Evolutionary conservation across 2,329 filamentous ascomycete species (phyloP).

Genomic region (Aspergillus pseudoglaucus): DNA sequence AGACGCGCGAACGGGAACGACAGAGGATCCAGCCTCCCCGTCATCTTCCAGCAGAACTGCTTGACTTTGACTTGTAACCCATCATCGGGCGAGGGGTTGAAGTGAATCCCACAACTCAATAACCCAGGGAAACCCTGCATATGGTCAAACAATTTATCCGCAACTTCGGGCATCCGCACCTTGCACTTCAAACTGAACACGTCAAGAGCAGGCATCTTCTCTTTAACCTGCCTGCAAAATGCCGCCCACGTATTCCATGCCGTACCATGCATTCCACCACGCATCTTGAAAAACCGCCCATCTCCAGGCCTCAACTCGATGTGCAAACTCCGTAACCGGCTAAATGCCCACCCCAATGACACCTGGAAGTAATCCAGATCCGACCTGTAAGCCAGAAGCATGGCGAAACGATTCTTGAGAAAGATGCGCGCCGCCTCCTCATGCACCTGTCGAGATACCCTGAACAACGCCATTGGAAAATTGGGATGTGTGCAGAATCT

Average conservation of each 20-base stretch:
- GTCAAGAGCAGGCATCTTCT: slow-evolving; percentile 12
- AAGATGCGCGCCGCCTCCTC: slow-evolving; percentile 12
- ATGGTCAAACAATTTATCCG: too few species aligned
- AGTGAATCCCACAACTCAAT: slow-evolving; percentile 15
- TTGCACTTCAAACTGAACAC: too few species aligned
- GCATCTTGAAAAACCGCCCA: slow-evolving; percentile 12
- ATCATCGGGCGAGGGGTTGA: slow-evolving; percentile 8
- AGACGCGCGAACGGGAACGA: slow-evolving; percentile 17
- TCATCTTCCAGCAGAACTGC: slow-evolving; percentile 12
- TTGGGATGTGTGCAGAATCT: slow-evolving; percentile 12
- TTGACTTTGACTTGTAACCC: slow-evolving; percentile 11
- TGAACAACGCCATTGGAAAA: slow-evolving; percentile 12
- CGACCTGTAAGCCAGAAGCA: slow-evolving; percentile 6
- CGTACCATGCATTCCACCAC: slow-evolving; percentile 8
- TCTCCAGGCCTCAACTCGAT: slow-evolving; percentile 15
- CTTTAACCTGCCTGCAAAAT: slow-evolving; percentile 16
- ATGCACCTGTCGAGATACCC: slow-evolving; percentile 8
- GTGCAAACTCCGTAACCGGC: slow-evolving; percentile 12
- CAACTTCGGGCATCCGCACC: too few species aligned
- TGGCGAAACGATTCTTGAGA: slow-evolving; percentile 11
- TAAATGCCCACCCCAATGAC: slow-evolving; percentile 8
- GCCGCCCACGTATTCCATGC: slow-evolving; percentile 11
- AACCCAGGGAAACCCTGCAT: too few species aligned
- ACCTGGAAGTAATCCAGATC: slow-evolving; percentile 11
- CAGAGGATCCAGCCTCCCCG: slow-evolving; percentile 5